Percentiles rank a stretch among this genome's conserved stretches.
phyloP scores from a whole-genome alignment of 1,284 basidiomycete genomes.

The Sporisorium graminicola region DNA sequence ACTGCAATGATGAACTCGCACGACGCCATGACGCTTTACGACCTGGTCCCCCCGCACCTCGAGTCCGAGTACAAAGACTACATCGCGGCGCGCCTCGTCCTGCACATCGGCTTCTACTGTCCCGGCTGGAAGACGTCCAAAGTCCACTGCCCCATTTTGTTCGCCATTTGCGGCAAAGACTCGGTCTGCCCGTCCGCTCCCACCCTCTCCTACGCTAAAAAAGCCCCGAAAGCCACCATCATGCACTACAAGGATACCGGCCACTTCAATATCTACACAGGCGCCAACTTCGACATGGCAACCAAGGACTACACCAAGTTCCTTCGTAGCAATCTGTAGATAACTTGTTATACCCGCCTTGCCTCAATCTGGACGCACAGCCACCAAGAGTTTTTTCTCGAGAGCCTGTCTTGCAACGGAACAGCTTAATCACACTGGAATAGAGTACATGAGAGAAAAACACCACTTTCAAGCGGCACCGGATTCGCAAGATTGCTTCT shows the following conservation, averaged over 20 bases:
- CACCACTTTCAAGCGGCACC: no score
- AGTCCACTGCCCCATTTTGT: conserved; percentile 59
- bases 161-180: conserved; percentile 62
- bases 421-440: no score
- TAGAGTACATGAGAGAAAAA: no score
- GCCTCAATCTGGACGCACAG: no score
- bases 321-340: conserved; percentile 25
- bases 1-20: conserved; percentile 51
- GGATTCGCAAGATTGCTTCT: no score
- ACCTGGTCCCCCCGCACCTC: conserved; percentile 30
- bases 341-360: no score
- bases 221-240: conserved; percentile 49
- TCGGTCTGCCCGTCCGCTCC: conserved; percentile 51
- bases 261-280: conserved; percentile 62
- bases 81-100: conserved; percentile 52
- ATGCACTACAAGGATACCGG: conserved; percentile 50
- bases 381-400: no score
- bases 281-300: conserved; percentile 49
- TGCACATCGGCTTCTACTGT: conserved; percentile 48
- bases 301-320: conserved; percentile 53
- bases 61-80: conserved; percentile 13
- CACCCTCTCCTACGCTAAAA: conserved; percentile 49
- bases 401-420: no score
- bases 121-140: conserved; percentile 52
- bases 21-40: conserved; percentile 23